Percentiles rank a stretch among this genome's conserved stretches.
Evolutionary conservation across 176 grass and related monocot genomes (phyloP).

Genomic region (Bromus sterilis): DNA sequence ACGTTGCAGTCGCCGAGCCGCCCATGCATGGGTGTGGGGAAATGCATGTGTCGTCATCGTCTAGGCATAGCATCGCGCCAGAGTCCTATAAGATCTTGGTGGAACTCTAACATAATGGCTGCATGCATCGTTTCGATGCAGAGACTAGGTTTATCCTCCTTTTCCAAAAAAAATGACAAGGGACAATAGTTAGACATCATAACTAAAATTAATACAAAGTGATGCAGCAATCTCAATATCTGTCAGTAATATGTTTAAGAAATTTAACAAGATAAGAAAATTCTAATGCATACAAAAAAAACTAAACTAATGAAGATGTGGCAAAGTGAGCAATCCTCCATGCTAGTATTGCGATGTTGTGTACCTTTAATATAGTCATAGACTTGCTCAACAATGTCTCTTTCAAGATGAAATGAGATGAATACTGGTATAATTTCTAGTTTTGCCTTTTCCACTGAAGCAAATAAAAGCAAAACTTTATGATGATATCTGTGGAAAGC

Average conservation of each 20-base stretch:
- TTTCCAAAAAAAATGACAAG: too few species aligned
- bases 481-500: neutral
- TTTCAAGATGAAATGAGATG: constrained; percentile 89
- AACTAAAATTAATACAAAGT: neutral
- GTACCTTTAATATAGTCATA: constrained; percentile 78
- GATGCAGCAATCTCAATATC: neutral
- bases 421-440: constrained; percentile 87
- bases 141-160: too few species aligned
- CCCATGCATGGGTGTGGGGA: too few species aligned
- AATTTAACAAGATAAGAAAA: neutral
- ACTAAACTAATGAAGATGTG: neutral
- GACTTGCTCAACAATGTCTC: constrained; percentile 87
- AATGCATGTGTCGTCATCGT: too few species aligned
- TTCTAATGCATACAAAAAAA: neutral
- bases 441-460: constrained; percentile 56
- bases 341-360: neutral
- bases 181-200: neutral
- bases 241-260: neutral
- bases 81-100: constrained; percentile 72
- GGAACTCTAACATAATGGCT: constrained; percentile 38
- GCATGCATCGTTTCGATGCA: too few species aligned
- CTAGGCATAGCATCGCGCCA: too few species aligned
- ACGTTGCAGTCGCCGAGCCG: too few species aligned
- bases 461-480: constrained; percentile 12
- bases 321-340: neutral